Evolutionary conservation across 202 grass and related monocot genomes (phyloP).

Genomic region (Zoysia matrella): DNA sequence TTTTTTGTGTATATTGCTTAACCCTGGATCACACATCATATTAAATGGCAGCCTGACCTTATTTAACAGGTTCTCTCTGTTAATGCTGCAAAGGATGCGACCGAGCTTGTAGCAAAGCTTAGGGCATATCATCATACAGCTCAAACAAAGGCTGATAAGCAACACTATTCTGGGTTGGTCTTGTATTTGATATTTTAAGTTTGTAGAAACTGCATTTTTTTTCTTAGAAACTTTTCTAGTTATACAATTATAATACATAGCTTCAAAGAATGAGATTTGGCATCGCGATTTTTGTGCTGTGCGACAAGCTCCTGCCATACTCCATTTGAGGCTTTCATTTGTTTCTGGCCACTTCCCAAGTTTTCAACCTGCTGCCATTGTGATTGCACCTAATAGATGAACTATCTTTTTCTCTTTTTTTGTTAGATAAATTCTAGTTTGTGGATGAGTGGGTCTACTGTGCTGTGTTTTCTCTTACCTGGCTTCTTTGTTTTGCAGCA

Average conservation of each 20-base stretch:
- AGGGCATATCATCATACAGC: constrained; percentile 91
- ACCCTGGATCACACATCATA: not conserved
- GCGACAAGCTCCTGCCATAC: not conserved
- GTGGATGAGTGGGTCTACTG: not conserved
- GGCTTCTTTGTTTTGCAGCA: constrained; percentile 55
- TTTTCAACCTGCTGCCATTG: not conserved
- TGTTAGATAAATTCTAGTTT: not conserved
- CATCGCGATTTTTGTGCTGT: not conserved
- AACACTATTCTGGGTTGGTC: constrained; percentile 85
- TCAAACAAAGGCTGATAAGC: constrained; percentile 95
- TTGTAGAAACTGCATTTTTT: not conserved
- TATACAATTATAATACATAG: not conserved
- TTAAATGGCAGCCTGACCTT: constrained; percentile 29
- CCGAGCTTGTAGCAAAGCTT: constrained; percentile 93
- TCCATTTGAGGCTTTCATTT: not conserved
- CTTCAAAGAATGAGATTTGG: not conserved
- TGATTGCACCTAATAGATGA: not conserved
- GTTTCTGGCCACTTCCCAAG: not conserved
- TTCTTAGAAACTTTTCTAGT: not conserved
- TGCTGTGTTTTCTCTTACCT: not conserved
- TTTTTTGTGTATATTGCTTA: not conserved
- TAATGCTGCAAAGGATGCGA: constrained; percentile 94
- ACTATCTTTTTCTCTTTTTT: not conserved
- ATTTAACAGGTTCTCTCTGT: constrained; percentile 78
- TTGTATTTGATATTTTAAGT: not conserved